Evolutionary conservation across 2,329 filamentous ascomycete genomes (phyloP).

Genomic region (Ophiostoma himal-ulmi): DNA sequence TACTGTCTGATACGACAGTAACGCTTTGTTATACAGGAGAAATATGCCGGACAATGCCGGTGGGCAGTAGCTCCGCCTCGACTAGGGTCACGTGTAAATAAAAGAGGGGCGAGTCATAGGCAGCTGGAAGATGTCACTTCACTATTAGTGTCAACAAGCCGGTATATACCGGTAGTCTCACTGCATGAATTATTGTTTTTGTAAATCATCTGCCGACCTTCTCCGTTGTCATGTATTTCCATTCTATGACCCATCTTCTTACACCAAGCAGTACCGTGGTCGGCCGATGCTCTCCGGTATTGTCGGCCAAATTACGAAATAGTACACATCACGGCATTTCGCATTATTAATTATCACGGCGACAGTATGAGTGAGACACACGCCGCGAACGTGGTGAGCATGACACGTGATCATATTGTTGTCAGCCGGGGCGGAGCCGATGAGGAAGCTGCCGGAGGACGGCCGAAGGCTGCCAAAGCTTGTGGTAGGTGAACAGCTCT

Average conservation of each 20-base stretch:
- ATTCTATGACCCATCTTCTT: neutral
- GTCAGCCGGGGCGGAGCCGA: neutral
- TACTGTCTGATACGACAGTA: neutral
- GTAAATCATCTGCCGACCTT: neutral
- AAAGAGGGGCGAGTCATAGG: neutral
- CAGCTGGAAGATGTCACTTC: neutral
- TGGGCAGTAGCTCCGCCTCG: neutral
- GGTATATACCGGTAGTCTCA: neutral
- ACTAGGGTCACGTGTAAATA: neutral
- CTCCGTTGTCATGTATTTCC: neutral
- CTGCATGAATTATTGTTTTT: neutral
- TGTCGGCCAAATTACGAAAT: slow-evolving; percentile 12
- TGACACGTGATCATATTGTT: neutral
- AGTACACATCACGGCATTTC: neutral
- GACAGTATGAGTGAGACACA: neutral
- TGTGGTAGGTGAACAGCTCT: slow-evolving; percentile 19
- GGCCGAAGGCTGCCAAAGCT: slow-evolving; percentile 23
- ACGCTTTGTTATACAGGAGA: neutral
- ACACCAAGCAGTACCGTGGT: slow-evolving; percentile 4
- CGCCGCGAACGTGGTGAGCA: neutral
- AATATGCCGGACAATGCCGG: neutral
- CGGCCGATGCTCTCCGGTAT: neutral
- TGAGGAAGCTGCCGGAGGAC: neutral
- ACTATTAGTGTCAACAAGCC: neutral
- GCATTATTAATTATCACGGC: neutral